Evolutionary conservation across 129 eudicot species (phyloP).

Genomic region (Chrysanthemum seticuspe): DNA sequence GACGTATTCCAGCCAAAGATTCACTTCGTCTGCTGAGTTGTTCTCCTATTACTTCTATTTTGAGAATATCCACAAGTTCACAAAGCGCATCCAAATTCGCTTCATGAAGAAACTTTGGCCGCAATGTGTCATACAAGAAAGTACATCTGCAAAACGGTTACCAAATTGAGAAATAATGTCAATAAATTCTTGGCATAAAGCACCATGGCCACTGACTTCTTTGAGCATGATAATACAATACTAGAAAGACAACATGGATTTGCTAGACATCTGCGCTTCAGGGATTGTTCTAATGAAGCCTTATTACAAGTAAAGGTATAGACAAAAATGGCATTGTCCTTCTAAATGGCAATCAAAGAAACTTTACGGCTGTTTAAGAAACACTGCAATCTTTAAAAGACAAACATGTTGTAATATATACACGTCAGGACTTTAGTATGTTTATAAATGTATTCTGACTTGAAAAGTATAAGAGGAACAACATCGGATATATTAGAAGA

Average conservation of each 20-base stretch:
- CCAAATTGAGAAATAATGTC: background rate
- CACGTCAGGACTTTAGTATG: background rate
- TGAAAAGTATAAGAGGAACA: background rate
- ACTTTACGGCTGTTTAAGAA: background rate
- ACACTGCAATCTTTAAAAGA: background rate
- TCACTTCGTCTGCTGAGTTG: constrained; percentile 80
- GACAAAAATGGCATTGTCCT: too few species aligned
- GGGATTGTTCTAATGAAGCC: too few species aligned
- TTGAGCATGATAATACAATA: too few species aligned
- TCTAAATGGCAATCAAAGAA: too few species aligned
- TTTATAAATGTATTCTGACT: constrained; percentile 1
- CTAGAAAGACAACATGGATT: too few species aligned
- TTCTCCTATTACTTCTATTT: constrained; percentile 92
- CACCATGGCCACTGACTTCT: too few species aligned
- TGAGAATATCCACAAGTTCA: constrained; percentile 97
- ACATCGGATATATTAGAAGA: background rate
- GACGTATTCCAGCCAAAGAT: constrained; percentile 89
- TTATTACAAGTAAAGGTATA: too few species aligned
- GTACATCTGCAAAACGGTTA: constrained; percentile 71
- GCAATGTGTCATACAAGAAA: constrained; percentile 79
- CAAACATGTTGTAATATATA: constrained; percentile 1
- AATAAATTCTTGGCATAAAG: background rate
- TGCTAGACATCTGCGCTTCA: too few species aligned
- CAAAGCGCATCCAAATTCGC: constrained; percentile 87
- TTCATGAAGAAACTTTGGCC: constrained; percentile 93